phyloP scores from a whole-genome alignment of 2,329 filamentous ascomycete species.

The Xylaria sp. region DNA sequence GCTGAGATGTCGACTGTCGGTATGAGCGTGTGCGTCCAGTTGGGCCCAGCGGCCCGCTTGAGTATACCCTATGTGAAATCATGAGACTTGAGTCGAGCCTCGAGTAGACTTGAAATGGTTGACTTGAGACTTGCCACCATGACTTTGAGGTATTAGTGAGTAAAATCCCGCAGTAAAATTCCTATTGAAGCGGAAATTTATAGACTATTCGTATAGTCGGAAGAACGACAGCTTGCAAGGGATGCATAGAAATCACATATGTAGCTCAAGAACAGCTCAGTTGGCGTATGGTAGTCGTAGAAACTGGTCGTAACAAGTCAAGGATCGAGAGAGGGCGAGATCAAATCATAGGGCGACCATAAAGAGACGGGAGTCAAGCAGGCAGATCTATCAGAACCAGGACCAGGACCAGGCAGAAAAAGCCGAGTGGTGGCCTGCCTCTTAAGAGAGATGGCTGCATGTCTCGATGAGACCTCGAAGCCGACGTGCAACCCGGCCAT shows the following conservation, averaged over 20 bases:
- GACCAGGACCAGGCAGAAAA: not conserved
- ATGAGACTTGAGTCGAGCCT: slow-evolving; percentile 3
- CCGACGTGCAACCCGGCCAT: not conserved
- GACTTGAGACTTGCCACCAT: slow-evolving; percentile 17
- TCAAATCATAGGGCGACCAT: not conserved
- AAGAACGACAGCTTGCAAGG: not conserved
- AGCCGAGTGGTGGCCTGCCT: not conserved
- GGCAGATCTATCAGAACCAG: too few relatives aligned
- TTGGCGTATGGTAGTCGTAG: not conserved
- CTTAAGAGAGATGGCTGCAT: not conserved
- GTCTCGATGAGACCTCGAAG: not conserved
- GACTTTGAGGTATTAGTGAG: not conserved
- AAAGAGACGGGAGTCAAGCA: not conserved
- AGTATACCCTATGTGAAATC: slow-evolving; percentile 15
- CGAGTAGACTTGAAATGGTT: not conserved
- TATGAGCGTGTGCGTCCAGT: slow-evolving; percentile 43
- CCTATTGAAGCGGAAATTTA: not conserved
- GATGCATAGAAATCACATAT: not conserved
- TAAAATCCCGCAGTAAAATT: not conserved
- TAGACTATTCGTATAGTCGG: not conserved
- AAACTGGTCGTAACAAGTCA: not conserved
- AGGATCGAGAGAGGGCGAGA: not conserved
- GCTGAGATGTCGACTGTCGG: slow-evolving; percentile 43
- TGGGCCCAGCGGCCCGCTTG: slow-evolving; percentile 27
- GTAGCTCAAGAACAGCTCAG: not conserved